Evolutionary conservation across 306 rosid genomes (phyloP).

Genomic region (Rosa chinensis): DNA sequence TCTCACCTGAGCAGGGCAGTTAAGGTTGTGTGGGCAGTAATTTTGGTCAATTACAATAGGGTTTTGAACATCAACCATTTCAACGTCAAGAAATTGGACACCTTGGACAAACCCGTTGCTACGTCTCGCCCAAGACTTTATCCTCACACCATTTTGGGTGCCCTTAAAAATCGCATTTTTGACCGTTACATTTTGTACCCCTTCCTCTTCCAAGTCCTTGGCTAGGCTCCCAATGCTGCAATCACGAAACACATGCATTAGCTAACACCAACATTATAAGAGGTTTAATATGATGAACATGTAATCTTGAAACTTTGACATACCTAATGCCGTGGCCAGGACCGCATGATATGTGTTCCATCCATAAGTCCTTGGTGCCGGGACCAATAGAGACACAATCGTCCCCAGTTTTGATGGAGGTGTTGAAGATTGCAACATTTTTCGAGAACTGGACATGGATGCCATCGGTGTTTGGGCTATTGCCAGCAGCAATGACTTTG

Average conservation of each 20-base stretch:
- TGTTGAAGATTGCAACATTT: constrained; percentile 20
- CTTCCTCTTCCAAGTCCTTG: constrained; percentile 31
- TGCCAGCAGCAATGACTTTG: not conserved
- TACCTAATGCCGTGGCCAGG: constrained; percentile 35
- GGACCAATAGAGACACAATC: constrained; percentile 34
- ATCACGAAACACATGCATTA: not conserved
- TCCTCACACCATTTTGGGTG: constrained; percentile 25
- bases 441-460: constrained; percentile 23
- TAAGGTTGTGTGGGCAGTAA: constrained; percentile 27
- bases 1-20: constrained; percentile 20
- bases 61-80: constrained; percentile 25
- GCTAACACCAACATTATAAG: not conserved
- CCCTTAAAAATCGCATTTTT: constrained; percentile 15
- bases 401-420: constrained; percentile 27
- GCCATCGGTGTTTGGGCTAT: constrained; percentile 34
- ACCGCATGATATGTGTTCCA: constrained; percentile 24
- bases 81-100: constrained; percentile 13
- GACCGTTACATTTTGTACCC: constrained; percentile 26
- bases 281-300: not conserved
- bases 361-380: constrained; percentile 31
- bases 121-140: constrained; percentile 27
- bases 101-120: constrained; percentile 25
- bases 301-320: not conserved
- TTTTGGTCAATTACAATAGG: constrained; percentile 29
- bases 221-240: constrained; percentile 28